Percentiles rank a stretch among this genome's conserved stretches.
Conservation (phyloP, 306 rosid genomes). For the Coriaria nepalensis region DNA sequence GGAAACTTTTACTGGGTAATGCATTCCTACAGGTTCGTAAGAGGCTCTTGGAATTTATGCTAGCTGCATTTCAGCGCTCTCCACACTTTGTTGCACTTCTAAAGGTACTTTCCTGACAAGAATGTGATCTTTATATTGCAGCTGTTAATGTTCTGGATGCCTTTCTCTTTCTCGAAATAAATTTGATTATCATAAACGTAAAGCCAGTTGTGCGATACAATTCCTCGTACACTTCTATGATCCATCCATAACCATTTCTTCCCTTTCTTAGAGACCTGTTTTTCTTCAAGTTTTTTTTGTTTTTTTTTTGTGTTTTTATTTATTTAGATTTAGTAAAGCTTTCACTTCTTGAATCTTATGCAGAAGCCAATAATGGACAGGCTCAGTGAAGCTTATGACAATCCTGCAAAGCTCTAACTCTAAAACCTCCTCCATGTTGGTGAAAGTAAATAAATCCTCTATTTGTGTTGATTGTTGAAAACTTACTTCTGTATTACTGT, state of each 20-base stretch:
- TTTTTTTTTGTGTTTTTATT: background rate
- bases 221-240: too few relatives aligned
- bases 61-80: constrained; percentile 72
- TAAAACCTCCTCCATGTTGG: constrained; percentile 8
- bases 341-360: constrained; percentile 13
- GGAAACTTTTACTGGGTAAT: constrained; percentile 1
- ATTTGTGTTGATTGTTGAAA: constrained; percentile 14
- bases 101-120: constrained; percentile 39
- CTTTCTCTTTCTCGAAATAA: constrained; percentile 5
- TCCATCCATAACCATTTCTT: too few relatives aligned
- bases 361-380: constrained; percentile 93
- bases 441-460: constrained; percentile 4
- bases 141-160: constrained; percentile 5
- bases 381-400: constrained; percentile 86
- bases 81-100: constrained; percentile 75
- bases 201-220: too few relatives aligned
- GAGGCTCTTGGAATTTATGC: constrained; percentile 79
- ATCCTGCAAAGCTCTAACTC: constrained; percentile 63
- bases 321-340: too few relatives aligned
- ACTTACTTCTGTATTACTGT: constrained; percentile 8
- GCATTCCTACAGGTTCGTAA: constrained; percentile 53
- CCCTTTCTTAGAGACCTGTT: background rate
- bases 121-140: constrained; percentile 6
- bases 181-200: too few relatives aligned
- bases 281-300: background rate